Evolutionary conservation across 176 grass and related monocot species (phyloP).

Genomic region (Carex parvula): DNA sequence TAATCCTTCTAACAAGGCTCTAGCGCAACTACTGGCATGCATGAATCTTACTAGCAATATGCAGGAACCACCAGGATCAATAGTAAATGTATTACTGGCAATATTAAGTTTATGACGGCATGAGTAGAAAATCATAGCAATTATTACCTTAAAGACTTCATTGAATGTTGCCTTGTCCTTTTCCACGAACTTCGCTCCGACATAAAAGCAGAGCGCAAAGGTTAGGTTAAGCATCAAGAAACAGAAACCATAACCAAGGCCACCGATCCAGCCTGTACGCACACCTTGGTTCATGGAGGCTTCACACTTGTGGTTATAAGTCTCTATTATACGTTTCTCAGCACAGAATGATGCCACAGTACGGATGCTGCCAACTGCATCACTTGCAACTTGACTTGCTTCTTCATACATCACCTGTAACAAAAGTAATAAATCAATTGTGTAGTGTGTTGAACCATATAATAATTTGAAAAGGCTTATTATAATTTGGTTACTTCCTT

Average conservation of each 20-base stretch:
- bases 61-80: background rate
- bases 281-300: constrained; percentile 37
- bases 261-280: constrained; percentile 43
- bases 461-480: background rate
- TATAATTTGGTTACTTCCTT: background rate
- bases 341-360: constrained; percentile 54
- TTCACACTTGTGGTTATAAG: constrained; percentile 45
- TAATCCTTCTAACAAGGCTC: background rate
- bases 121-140: background rate
- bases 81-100: background rate
- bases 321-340: constrained; percentile 38
- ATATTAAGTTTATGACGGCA: background rate
- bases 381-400: constrained; percentile 52
- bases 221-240: constrained; percentile 36
- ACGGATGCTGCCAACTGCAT: constrained; percentile 45
- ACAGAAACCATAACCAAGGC: constrained; percentile 43
- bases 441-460: background rate
- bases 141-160: constrained; percentile 48
- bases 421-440: constrained; percentile 1
- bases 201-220: constrained; percentile 50
- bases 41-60: background rate
- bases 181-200: constrained; percentile 38
- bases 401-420: constrained; percentile 51
- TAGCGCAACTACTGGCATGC: background rate
- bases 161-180: constrained; percentile 40